Percentiles rank a stretch among this genome's conserved stretches.
Evolutionary conservation across 192 early-diverging fungal genomes (phyloP).

Genomic region (Coemansia sp.): DNA sequence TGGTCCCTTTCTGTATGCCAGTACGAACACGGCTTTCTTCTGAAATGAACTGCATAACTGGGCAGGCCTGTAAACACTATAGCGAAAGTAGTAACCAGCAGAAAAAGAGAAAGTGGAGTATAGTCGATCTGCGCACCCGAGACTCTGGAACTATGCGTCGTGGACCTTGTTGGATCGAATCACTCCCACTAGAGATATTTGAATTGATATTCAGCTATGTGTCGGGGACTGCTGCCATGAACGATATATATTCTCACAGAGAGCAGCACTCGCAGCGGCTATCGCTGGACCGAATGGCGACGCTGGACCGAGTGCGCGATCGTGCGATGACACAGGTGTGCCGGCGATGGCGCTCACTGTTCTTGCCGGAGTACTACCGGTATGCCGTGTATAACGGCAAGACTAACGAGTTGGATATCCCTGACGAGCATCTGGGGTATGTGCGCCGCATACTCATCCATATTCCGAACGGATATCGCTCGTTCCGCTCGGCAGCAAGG

Average conservation of each 20-base stretch:
- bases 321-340: slow-evolving; percentile 16
- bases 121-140: neutral
- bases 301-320: neutral
- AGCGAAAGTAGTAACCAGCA: slow-evolving; percentile 2
- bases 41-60: slow-evolving; percentile 6
- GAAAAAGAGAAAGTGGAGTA: neutral
- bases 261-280: neutral
- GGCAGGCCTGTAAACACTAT: neutral
- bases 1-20: neutral
- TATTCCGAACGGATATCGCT: slow-evolving; percentile 15
- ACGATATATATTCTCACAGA: neutral
- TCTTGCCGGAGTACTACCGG: slow-evolving; percentile 19
- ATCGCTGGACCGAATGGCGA: neutral
- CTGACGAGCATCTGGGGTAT: neutral
- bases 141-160: neutral
- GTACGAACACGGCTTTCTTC: neutral
- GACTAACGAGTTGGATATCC: slow-evolving; percentile 6
- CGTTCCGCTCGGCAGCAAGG: slow-evolving; percentile 29
- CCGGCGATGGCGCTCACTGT: slow-evolving; percentile 17
- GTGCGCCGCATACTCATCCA: slow-evolving; percentile 20
- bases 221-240: slow-evolving; percentile 16
- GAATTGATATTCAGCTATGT: slow-evolving; percentile 18
- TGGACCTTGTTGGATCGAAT: slow-evolving; percentile 12
- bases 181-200: slow-evolving; percentile 17
- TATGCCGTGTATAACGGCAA: slow-evolving; percentile 21